phyloP scores from a whole-genome alignment of 2,329 filamentous ascomycete genomes.

The Aspergillus fijiensis region DNA sequence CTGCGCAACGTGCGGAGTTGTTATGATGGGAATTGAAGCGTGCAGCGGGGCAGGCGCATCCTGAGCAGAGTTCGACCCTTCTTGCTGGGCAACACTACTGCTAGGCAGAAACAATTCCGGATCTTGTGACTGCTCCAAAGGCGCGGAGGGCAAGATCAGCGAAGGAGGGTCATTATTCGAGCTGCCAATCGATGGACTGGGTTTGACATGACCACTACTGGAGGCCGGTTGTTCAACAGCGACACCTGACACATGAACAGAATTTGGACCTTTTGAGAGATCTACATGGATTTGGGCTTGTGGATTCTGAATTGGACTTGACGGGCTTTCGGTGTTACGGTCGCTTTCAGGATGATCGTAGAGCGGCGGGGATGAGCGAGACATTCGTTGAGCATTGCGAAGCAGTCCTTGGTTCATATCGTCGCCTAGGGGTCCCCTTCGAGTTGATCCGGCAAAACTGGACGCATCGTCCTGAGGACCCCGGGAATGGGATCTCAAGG shows the following conservation, averaged over 20 bases:
- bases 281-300: slow-evolving; percentile 23
- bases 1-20: slow-evolving; percentile 17
- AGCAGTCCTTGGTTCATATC: slow-evolving; percentile 55
- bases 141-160: background rate
- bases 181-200: background rate
- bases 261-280: slow-evolving; percentile 22
- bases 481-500: slow-evolving; percentile 38
- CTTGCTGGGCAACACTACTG: background rate
- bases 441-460: slow-evolving; percentile 53
- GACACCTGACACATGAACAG: slow-evolving; percentile 19
- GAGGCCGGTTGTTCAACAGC: slow-evolving; percentile 12
- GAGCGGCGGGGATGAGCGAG: slow-evolving; percentile 50
- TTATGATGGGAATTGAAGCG: slow-evolving; percentile 15
- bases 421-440: slow-evolving; percentile 41
- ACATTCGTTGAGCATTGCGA: slow-evolving; percentile 59
- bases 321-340: slow-evolving; percentile 6
- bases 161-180: background rate
- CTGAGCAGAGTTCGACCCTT: slow-evolving; percentile 6
- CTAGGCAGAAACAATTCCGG: background rate
- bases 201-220: slow-evolving; percentile 1
- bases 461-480: slow-evolving; percentile 50
- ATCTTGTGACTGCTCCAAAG: background rate
- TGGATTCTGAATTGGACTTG: slow-evolving; percentile 16
- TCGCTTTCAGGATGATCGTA: slow-evolving; percentile 23
- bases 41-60: slow-evolving; percentile 25